Evolutionary conservation across 148 eudicot species (phyloP).

Genomic region (Linanthus parryae): DNA sequence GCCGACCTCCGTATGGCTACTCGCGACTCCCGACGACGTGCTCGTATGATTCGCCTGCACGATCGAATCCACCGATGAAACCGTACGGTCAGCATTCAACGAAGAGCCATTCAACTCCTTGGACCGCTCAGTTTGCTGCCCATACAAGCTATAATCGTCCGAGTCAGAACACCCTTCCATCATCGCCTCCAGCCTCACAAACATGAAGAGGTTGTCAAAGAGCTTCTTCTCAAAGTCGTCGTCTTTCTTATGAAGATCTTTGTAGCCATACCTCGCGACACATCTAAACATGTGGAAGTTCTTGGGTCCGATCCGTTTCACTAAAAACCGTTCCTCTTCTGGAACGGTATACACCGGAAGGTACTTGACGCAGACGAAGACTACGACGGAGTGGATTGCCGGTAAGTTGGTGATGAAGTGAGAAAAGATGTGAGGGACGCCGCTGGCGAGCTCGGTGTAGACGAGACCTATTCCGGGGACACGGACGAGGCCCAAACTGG

Average conservation of each 20-base stretch:
- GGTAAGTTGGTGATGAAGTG: constrained; percentile 96
- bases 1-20: constrained; percentile 53
- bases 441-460: constrained; percentile 95
- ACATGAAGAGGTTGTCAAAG: constrained; percentile 66
- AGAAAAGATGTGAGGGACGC: constrained; percentile 88
- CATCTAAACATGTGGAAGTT: constrained; percentile 96
- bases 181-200: constrained; percentile 87
- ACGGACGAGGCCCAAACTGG: constrained; percentile 86
- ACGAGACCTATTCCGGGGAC: constrained; percentile 98
- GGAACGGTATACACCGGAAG: constrained; percentile 96
- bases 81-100: constrained; percentile 26
- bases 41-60: constrained; percentile 33
- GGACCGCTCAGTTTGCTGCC: constrained; percentile 60
- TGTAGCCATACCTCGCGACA: constrained; percentile 92
- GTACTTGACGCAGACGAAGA: constrained; percentile 87
- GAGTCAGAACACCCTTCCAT: constrained; percentile 98
- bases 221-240: constrained; percentile 86
- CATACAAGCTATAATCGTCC: constrained; percentile 74
- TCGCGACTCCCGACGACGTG: constrained; percentile 50
- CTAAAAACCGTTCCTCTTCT: constrained; percentile 83
- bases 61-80: constrained; percentile 67
- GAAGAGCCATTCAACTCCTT: constrained; percentile 11
- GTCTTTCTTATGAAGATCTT: constrained; percentile 89
- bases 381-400: constrained; percentile 88
- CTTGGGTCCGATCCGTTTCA: constrained; percentile 95